phyloP scores from a whole-genome alignment of 768 basidiomycete species.

The Sistotremastrum niveocremeum region DNA sequence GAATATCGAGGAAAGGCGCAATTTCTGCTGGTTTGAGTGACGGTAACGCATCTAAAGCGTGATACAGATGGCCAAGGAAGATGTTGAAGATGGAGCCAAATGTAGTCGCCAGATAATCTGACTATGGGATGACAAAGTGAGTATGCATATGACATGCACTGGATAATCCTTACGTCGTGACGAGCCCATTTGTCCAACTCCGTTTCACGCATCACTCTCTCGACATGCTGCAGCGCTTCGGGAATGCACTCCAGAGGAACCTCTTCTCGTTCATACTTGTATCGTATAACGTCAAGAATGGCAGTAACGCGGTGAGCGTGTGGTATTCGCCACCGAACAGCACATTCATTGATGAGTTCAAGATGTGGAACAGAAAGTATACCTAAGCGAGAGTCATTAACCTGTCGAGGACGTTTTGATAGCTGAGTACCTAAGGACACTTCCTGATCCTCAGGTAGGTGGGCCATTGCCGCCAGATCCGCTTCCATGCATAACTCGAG shows the following conservation, averaged over 20 bases:
- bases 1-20: constrained; percentile 45
- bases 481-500: constrained; percentile 69
- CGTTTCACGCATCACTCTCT: constrained; percentile 55
- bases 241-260: constrained; percentile 92
- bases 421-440: constrained; percentile 44
- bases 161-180: constrained; percentile 54
- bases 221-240: constrained; percentile 68
- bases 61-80: constrained; percentile 76
- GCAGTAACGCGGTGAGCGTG: constrained; percentile 63
- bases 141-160: constrained; percentile 3
- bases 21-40: constrained; percentile 60
- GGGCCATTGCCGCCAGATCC: constrained; percentile 83
- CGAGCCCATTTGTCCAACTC: constrained; percentile 65
- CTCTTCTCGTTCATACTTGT: constrained; percentile 77
- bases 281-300: constrained; percentile 76
- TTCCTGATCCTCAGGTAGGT: constrained; percentile 77
- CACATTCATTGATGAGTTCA: constrained; percentile 78
- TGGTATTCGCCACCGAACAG: constrained; percentile 78
- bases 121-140: constrained; percentile 21
- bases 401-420: too few relatives aligned
- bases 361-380: constrained; percentile 73
- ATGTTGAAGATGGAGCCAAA: constrained; percentile 73
- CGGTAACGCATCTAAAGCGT: constrained; percentile 66
- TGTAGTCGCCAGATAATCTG: constrained; percentile 51
- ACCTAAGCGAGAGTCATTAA: constrained; percentile 20